Base-by-base conservation (phyloP, 108 stramenopile species). In the Cyclotella baltica region DNA sequence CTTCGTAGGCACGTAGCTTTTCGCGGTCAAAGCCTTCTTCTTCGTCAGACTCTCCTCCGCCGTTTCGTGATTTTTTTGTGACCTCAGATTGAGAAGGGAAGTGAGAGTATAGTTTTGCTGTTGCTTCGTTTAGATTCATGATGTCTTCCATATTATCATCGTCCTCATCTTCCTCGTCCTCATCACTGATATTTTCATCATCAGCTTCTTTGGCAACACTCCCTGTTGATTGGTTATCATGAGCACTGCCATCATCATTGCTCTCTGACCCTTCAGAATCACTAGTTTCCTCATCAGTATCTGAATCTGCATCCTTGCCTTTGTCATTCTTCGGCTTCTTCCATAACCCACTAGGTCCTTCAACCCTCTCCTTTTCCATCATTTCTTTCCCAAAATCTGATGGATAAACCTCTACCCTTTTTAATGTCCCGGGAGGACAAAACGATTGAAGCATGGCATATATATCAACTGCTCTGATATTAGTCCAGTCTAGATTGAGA, bases 1-100 rank as follows among this genome's bases (percentile, higher is more conserved):
- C 94, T 73, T 99, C 99, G 71, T 98, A 99, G 13, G 88, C 92
- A 48, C 99, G 91, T 30, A 99, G 81, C 58, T 88, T 92, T 81
- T 98, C 98, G 28, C 83, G 86, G 77, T 97, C 93, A 75, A 96
- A 95, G 35, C 91, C 90, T 10, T 89, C 78, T n/a, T 89, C 78
- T 38, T 81, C 80, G 18, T 84, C 65, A 19, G 62, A 59, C 13
- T 69, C 55, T 33, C 38, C 71, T 15, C 47, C 47, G 9, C 62
- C 61, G 3, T 48, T 55, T 20, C 62, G 62, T n/a, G 70, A 73
- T 33, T 73, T 80, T 18, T 80, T 80, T 43, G 43, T 64, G 9
- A 73, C 50, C n/a, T 55, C 23, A 0, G 78, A 80, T 73, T 80
- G 78, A 58, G 64, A 66, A 8, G 78, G 78, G 29, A 80, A 80